phyloP scores from a whole-genome alignment of 495 filamentous ascomycete species.

The Collariella sp. region DNA sequence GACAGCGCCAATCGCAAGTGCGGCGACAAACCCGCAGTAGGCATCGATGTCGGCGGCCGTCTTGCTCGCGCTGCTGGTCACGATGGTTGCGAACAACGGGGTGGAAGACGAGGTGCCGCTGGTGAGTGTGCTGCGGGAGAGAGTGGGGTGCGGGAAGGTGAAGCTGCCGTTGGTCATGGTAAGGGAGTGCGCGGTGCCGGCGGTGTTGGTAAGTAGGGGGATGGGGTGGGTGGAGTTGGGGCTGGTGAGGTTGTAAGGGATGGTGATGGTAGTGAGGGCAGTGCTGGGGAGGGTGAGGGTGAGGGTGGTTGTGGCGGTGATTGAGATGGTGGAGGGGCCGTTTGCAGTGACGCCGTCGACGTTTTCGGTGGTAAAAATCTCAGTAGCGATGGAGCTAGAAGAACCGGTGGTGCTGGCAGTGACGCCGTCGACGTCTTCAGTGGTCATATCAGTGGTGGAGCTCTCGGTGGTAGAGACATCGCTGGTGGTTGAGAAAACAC shows the following conservation, averaged over 20 bases:
- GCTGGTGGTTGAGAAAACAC: no score
- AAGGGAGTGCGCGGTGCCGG: neutral
- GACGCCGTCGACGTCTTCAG: no score
- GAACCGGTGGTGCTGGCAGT: no score
- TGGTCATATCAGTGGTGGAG: no score
- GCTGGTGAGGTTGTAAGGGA: neutral
- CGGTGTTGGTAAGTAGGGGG: neutral
- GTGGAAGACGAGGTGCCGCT: neutral
- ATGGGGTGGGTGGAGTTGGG: neutral
- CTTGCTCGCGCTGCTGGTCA: neutral
- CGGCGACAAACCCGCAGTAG: no score
- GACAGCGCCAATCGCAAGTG: no score
- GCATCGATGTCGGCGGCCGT: no score
- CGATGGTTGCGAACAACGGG: neutral
- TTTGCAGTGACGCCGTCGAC: neutral
- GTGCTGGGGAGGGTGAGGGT: neutral
- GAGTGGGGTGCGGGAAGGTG: neutral
- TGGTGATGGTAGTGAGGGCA: neutral
- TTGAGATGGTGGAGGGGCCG: neutral
- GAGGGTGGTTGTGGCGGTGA: neutral
- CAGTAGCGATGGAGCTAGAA: no score
- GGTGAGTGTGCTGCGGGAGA: no score
- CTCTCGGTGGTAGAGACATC: no score
- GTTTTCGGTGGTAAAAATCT: no score
- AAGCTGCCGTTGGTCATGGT: neutral